Base-by-base conservation (phyloP, 1,284 basidiomycete species). In the Trametes pubescens region DNA sequence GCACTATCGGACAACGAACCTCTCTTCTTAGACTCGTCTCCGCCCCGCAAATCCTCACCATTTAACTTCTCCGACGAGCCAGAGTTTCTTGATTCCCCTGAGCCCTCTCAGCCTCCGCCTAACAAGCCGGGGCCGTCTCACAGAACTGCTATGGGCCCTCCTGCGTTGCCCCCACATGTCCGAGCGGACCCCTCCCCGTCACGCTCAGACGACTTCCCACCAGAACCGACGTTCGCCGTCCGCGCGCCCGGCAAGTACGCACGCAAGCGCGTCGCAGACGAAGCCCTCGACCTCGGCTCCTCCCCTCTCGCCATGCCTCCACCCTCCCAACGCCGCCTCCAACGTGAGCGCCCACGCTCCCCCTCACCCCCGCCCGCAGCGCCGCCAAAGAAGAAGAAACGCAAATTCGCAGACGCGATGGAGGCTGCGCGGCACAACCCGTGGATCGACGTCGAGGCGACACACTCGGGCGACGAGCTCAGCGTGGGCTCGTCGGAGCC, bases 401-500 rank as follows among this genome's bases (percentile, higher is more conserved):
- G 73, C 46, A 76, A 72, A 58, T 75, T 79, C 57, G 69, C 72
- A 40, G 76, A 78, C 67, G 61, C 71, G 2, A 70, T 71, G 16
- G 75, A 72, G 16, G 73, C 67, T 46, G 77, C 76, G 66, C 79
- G 80, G 56, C 73, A 77, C 67, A 86, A 87, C 70, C 80, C 79
- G 11, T 84, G 84, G 77, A 81, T 88, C 62, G 89, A 90, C 69
- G 80, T 84, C 57, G 90, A 88, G 76, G 92, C 93, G 0, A 79
- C 79, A 29, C 92, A 94, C 71, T 93, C 92, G 18, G 94, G 93
- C 24, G 91, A 93, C 66, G 93, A 94, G 71, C 82, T 82, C 62
- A 90, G 87, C 69, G 83, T 80, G 65, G 86, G 92, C 59, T 80
- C 78, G 0, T 88, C 86, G 2, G 80, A 84, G 51, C 57, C 59